Base-by-base conservation (phyloP, 176 grass and related monocot genomes). In the Bromus sterilis region DNA sequence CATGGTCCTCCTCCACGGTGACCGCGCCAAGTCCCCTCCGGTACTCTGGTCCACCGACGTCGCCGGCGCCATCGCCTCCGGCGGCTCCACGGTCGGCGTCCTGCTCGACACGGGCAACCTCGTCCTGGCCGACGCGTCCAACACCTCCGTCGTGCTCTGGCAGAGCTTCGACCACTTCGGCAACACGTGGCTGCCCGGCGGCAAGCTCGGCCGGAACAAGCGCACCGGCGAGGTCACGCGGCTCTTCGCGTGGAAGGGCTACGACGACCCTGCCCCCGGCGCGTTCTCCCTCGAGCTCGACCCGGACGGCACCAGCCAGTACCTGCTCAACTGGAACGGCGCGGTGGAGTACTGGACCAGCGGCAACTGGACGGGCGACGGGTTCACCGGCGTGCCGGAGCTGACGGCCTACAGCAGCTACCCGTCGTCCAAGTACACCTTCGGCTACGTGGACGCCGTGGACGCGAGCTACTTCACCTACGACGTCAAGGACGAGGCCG, bases 131-230 rank as follows among this genome's bases (percentile, higher is more conserved):
- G 70, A 86, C 25, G 85, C 70, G 31, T 86, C 82, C 77, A 89
- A 89, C 74, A 67, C 83, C 56, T 73, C 78, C 20, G 46, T 3
- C 31, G 44, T 82, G 62, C 78, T 90, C 56, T 93, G 91, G 91
- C 91, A 93, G 70, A 93, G 91, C 82, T 87, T 90, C 31, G 88
- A 93, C 41, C 82, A 90, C 80, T 90, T 87, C 32, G 86, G 82
- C 36, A 37, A 94, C 79, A 90, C 88, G 23, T 94, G 85, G 88
- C 79, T 94, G 3, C 88, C 91, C 4, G 88, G 91, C 37, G 85
- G 79, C 28, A 94, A 24, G 76, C 69, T 91, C 2, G 82, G 88
- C 66, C 72, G 85, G 55, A 88, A 76, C 78, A 93, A 93, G 85
- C 41, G 18, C 11, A 87, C 85, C 1, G 75, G 82, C 75, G 41